Evolutionary conservation across 371 early-diverging fungal species (phyloP).

Genomic region (Basidiobolus heterosporus): DNA sequence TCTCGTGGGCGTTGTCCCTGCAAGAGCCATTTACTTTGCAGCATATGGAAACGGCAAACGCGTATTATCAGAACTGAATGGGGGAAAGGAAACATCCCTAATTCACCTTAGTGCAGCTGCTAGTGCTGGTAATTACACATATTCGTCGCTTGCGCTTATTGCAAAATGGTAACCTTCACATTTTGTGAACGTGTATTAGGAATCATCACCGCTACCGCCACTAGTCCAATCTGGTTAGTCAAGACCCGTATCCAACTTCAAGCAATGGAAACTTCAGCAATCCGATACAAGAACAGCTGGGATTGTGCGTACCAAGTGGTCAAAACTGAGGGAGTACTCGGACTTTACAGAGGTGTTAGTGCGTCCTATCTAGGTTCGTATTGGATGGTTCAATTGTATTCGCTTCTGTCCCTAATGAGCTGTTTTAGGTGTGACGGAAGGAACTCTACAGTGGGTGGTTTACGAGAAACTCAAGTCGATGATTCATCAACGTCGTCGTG

Average conservation of each 20-base stretch:
- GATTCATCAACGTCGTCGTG: constrained; percentile 9
- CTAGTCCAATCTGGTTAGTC: constrained; percentile 93
- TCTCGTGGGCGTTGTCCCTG: constrained; percentile 83
- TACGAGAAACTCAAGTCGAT: constrained; percentile 76
- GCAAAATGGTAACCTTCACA: too few relatives aligned
- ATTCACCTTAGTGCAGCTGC: constrained; percentile 74
- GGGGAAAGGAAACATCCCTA: constrained; percentile 54
- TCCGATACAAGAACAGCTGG: constrained; percentile 48
- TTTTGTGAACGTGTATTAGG: not conserved
- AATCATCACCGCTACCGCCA: constrained; percentile 54
- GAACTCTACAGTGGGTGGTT: constrained; percentile 83
- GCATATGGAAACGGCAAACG: constrained; percentile 78
- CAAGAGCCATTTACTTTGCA: constrained; percentile 73
- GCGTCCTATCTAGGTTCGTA: constrained; percentile 57
- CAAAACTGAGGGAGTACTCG: constrained; percentile 59
- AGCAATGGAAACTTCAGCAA: constrained; percentile 14
- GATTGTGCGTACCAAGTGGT: constrained; percentile 55
- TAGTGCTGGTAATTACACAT: constrained; percentile 39
- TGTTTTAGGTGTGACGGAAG: constrained; percentile 55
- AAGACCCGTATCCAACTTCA: constrained; percentile 90
- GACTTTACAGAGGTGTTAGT: constrained; percentile 79
- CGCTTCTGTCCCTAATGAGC: too few relatives aligned
- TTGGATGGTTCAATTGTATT: not conserved
- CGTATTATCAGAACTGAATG: constrained; percentile 46
- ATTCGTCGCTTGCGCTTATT: too few relatives aligned